Evolutionary conservation across 495 filamentous ascomycete species (phyloP), one percentile per base, ranked within the genome.

Genomic region (Lichina pygmaea): DNA sequence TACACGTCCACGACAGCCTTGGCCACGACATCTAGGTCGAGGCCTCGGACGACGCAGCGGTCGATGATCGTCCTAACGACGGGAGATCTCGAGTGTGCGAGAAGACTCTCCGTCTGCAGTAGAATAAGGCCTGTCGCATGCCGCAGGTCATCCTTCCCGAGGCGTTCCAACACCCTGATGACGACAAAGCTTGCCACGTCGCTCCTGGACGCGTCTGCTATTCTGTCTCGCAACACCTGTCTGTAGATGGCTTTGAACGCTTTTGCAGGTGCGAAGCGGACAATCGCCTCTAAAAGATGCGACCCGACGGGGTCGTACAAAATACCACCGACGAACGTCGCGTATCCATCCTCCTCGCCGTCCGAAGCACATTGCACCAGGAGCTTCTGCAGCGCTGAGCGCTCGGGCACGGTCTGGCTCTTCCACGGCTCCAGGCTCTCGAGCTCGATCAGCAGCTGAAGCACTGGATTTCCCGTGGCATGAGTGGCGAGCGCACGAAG

Each of bases 241-340:
- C 67, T 70, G 54, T 86, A 79, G 0, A 97, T 57, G 16, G 69
- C 67, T 55, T 93, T 93, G 68, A 95, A 95, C 15, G 80, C 66
- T 54, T 81, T 92, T 32, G 81, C 85, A 0, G 86, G 84, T 32
- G 78, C 77, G 52, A 75, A 65, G 8, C 69, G 67, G 48, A 93
- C 68, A 46, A 97, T 75, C 2, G 74, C 78, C 56, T 97, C 89
- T 9, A 93, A 67, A 6, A 97, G 66, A 33, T 85, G 76, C 6
- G 85, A 93, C 6, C 91, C 91, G 24, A 94, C 72, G 0, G 79
- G 62, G 54, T 93, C 81, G 54, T 94, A 95, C 17, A 94, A 58
- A 50, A 95, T 67, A 34, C 78, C 75, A 50, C 80, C 80, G 56
- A 94, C 71, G 55, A 94, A 94, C 31, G 62, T 62, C 12, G 72